Conservation (phyloP, 805 yeast species). For the Teunomyces panamensis region DNA sequence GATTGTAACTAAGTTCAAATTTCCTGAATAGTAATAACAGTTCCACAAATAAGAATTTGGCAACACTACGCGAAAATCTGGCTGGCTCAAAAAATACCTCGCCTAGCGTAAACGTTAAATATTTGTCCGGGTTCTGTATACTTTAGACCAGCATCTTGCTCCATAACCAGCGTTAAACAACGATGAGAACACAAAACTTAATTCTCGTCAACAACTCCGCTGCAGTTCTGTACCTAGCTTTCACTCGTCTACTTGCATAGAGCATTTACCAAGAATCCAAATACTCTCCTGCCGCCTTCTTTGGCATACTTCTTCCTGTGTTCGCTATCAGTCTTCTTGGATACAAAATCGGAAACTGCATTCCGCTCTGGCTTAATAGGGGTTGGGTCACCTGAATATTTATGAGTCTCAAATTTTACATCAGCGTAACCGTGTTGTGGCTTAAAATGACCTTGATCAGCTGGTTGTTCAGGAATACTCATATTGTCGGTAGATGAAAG, state of each 20-base stretch:
- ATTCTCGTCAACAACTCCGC: background rate
- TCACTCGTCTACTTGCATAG: background rate
- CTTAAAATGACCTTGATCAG: conserved; percentile 23
- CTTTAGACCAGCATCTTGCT: background rate
- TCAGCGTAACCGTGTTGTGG: conserved; percentile 33
- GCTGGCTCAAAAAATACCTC: background rate
- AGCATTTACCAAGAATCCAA: conserved; percentile 6
- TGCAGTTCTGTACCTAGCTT: background rate
- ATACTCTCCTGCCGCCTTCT: conserved; percentile 11
- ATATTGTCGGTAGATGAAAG: background rate
- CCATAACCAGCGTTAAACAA: background rate
- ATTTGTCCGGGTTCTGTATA: background rate
- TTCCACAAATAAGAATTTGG: background rate
- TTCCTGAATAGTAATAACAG: background rate
- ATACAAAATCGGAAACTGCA: conserved; percentile 26
- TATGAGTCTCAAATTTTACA: conserved; percentile 26
- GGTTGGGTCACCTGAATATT: conserved; percentile 32
- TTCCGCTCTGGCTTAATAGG: conserved; percentile 23
- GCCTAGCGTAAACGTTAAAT: background rate
- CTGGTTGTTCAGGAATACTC: conserved; percentile 29
- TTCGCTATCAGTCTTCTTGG: conserved; percentile 21
- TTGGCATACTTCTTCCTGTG: conserved; percentile 37
- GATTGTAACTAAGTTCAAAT: background rate
- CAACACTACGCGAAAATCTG: background rate
- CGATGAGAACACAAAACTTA: background rate